phyloP scores from a whole-genome alignment of 2,329 filamentous ascomycete genomes.

The Ophiostoma tasmaniense region DNA sequence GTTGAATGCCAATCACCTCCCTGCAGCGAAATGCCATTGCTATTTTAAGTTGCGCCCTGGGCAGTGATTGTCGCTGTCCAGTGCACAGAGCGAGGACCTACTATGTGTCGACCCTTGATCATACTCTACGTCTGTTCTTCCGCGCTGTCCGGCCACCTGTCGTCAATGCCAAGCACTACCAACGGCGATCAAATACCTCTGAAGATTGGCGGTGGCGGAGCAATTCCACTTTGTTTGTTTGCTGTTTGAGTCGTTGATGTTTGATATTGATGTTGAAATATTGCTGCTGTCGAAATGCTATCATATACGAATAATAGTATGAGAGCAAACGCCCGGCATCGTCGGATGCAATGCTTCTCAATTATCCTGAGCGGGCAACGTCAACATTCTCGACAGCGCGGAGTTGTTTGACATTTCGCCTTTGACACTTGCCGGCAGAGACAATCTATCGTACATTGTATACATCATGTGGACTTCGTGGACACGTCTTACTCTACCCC shows the following conservation, averaged over 20 bases:
- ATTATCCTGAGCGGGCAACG: background rate
- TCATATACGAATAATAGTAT: background rate
- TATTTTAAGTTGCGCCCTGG: background rate
- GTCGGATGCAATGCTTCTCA: conserved; percentile 2
- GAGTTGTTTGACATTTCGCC: background rate
- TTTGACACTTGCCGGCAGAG: background rate
- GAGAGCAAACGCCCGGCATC: background rate
- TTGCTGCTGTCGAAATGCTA: background rate
- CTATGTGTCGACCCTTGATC: background rate
- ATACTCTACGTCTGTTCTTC: background rate
- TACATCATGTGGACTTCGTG: background rate
- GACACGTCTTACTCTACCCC: background rate
- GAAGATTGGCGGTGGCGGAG: conserved; percentile 12
- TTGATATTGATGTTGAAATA: background rate
- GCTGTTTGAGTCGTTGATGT: background rate
- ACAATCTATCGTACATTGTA: background rate
- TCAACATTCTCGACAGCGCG: background rate
- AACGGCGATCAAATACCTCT: conserved; percentile 12
- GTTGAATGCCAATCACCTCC: conserved; percentile 14
- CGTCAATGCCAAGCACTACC: conserved; percentile 9
- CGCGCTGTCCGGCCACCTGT: conserved; percentile 8
- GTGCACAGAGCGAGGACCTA: background rate
- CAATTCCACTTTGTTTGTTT: conserved; percentile 1
- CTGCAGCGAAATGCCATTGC: background rate
- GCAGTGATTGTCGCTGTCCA: background rate